Conservation (phyloP, 2,329 filamentous ascomycete species). For the Epicoccum sorghinum region DNA sequence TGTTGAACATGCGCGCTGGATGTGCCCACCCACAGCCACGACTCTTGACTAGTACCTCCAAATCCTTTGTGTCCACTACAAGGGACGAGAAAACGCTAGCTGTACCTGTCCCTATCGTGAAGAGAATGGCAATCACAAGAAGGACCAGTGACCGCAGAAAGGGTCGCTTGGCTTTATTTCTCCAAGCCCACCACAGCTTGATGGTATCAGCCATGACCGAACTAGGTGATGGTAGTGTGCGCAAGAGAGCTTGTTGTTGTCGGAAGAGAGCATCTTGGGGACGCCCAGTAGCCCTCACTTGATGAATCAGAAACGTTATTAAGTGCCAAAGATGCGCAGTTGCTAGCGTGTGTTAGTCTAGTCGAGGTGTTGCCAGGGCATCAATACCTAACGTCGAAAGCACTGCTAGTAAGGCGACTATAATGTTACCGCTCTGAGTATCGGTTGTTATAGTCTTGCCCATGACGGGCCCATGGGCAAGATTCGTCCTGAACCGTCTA, state of each 20-base stretch:
- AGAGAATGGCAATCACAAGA: conserved; percentile 13
- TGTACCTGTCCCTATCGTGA: conserved; percentile 12
- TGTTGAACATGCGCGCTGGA: neutral
- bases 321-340: conserved; percentile 28
- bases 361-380: no score
- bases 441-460: conserved; percentile 30
- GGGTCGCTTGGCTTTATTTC: conserved; percentile 10
- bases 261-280: conserved; percentile 20
- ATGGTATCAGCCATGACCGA: conserved; percentile 21
- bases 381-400: conserved; percentile 15
- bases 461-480: conserved; percentile 18
- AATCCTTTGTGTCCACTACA: conserved; percentile 16
- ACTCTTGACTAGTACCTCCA: conserved; percentile 22
- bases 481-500: conserved; percentile 8
- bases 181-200: conserved; percentile 29
- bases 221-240: conserved; percentile 24
- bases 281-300: conserved; percentile 19
- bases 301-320: conserved; percentile 24
- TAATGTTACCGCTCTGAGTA: conserved; percentile 21
- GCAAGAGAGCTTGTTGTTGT: conserved; percentile 29
- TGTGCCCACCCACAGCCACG: conserved; percentile 14
- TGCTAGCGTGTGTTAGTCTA: no score
- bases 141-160: conserved; percentile 16
- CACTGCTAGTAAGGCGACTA: conserved; percentile 29
- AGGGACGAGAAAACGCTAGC: conserved; percentile 28